Percentiles rank a stretch among this genome's conserved stretches.
phyloP scores from a whole-genome alignment of 352 stramenopile species.

The Globisporangium canariense region DNA sequence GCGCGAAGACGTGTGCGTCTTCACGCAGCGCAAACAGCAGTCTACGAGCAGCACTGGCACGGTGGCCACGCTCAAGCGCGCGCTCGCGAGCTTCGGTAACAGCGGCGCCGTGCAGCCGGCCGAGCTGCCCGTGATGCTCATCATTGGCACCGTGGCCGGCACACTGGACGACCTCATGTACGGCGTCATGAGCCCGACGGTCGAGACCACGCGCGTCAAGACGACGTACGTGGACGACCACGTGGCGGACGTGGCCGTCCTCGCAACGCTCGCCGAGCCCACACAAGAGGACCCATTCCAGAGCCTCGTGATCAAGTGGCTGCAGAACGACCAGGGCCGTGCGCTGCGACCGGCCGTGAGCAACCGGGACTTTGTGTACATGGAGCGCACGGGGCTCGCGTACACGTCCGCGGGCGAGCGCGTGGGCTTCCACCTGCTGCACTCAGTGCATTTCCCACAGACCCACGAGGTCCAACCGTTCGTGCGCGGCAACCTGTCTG shows the following conservation, averaged over 20 bases:
- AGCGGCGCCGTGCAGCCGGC: neutral
- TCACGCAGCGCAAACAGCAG: constrained; percentile 3
- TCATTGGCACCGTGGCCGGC: constrained; percentile 6
- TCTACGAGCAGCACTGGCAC: neutral
- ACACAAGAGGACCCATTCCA: constrained; percentile 7
- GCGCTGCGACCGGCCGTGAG: neutral
- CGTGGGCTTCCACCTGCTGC: constrained; percentile 17
- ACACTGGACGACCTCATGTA: constrained; percentile 21
- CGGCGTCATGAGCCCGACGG: constrained; percentile 3
- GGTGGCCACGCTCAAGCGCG: neutral
- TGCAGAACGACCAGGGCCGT: neutral
- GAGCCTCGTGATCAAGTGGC: constrained; percentile 6
- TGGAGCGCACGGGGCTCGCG: constrained; percentile 11
- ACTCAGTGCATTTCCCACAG: constrained; percentile 12
- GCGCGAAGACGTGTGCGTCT: constrained; percentile 3
- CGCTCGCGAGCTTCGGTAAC: neutral
- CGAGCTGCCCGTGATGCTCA: constrained; percentile 13
- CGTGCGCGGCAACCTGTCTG: constrained; percentile 11
- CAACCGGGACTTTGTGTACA: constrained; percentile 18
- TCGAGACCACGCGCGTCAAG: constrained; percentile 8
- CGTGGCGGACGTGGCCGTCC: neutral
- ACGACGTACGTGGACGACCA: constrained; percentile 9
- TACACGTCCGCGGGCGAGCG: constrained; percentile 9
- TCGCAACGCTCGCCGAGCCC: neutral
- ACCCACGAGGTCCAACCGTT: constrained; percentile 1